Conservation (phyloP, 306 rosid genomes). For the Urtica urens region DNA sequence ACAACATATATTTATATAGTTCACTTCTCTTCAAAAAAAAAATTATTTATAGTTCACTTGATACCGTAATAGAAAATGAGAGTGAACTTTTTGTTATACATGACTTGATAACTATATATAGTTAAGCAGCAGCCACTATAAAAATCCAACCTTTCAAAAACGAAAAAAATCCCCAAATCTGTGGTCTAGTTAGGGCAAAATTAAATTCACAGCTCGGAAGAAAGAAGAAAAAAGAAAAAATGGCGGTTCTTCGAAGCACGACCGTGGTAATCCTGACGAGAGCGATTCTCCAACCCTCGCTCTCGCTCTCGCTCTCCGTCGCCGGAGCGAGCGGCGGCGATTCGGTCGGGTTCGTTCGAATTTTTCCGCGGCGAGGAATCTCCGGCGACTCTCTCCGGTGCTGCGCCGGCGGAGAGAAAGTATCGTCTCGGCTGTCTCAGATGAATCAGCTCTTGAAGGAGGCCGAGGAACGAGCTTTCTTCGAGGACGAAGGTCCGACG, state of each 20-base stretch:
- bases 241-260: conserved; percentile 39
- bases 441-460: conserved; percentile 62
- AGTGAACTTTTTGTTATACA: too few relatives aligned
- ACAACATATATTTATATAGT: too few relatives aligned
- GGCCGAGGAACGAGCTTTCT: conserved; percentile 65
- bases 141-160: background rate
- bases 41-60: too few relatives aligned
- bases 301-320: conserved; percentile 17
- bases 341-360: conserved; percentile 9
- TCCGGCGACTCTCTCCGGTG: conserved; percentile 32
- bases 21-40: too few relatives aligned
- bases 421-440: conserved; percentile 69
- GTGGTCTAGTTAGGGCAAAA: too few relatives aligned
- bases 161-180: too few relatives aligned
- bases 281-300: conserved; percentile 22
- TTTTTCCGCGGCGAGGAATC: conserved; percentile 16
- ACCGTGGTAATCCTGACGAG: conserved; percentile 29
- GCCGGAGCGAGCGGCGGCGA: background rate
- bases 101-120: too few relatives aligned
- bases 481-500: conserved; percentile 38
- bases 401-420: conserved; percentile 40
- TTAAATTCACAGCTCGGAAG: background rate
- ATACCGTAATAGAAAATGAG: too few relatives aligned
- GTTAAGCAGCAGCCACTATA: too few relatives aligned
- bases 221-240: too few relatives aligned